Evolutionary conservation across 2,329 filamentous ascomycete genomes (phyloP).

Genomic region (Trichoderma guizhouense): DNA sequence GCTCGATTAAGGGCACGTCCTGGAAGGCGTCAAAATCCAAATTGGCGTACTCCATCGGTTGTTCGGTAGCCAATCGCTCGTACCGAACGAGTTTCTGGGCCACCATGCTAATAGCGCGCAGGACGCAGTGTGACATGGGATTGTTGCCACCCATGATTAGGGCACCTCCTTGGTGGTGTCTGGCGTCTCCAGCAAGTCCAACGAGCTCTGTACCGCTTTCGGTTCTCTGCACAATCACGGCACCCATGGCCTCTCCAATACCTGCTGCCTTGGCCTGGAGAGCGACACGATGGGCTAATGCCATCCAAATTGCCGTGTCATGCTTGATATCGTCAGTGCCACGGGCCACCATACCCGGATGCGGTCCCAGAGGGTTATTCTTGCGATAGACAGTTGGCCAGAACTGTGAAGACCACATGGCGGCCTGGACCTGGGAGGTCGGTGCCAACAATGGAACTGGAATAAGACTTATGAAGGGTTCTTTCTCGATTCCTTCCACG

Average conservation of each 20-base stretch:
- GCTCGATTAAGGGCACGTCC: constrained; percentile 63
- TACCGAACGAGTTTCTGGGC: constrained; percentile 62
- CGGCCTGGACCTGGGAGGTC: constrained; percentile 71
- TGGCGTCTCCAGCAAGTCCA: constrained; percentile 72
- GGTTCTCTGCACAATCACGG: constrained; percentile 68
- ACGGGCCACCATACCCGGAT: constrained; percentile 69
- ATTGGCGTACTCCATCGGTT: constrained; percentile 36
- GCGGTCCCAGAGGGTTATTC: constrained; percentile 81
- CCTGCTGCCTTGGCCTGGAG: constrained; percentile 53
- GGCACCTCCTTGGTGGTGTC: constrained; percentile 57
- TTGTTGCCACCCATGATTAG: constrained; percentile 57
- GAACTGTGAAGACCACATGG: constrained; percentile 69
- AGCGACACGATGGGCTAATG: constrained; percentile 62
- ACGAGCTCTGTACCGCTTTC: constrained; percentile 55
- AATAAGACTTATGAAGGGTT: constrained; percentile 58
- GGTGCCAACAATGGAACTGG: constrained; percentile 71
- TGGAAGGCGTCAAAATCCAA: constrained; percentile 62
- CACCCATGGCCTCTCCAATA: constrained; percentile 67
- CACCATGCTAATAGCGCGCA: constrained; percentile 80
- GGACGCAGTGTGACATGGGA: constrained; percentile 72
- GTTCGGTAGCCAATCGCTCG: constrained; percentile 43
- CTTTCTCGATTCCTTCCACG: constrained; percentile 50
- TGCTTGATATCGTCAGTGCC: constrained; percentile 65
- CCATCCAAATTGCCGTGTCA: constrained; percentile 64
- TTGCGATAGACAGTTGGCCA: constrained; percentile 86